phyloP scores from a whole-genome alignment of 495 filamentous ascomycete genomes.

The Penicillium bialowiezense region DNA sequence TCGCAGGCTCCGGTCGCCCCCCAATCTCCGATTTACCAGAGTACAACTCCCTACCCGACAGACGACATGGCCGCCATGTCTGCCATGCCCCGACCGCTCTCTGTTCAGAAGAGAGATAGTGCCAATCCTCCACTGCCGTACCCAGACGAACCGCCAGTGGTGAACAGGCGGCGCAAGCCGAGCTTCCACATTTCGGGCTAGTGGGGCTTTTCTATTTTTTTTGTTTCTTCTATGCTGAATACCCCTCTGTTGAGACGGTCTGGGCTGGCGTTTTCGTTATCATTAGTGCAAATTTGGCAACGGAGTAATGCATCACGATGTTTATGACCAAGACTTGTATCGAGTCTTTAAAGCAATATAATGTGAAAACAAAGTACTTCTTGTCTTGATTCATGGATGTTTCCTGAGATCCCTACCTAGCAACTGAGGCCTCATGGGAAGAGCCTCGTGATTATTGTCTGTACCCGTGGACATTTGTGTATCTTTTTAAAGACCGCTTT shows the following conservation, averaged over 20 bases:
- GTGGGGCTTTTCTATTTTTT: slow-evolving; percentile 8
- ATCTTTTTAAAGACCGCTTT: too few species aligned
- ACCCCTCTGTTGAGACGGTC: slow-evolving; percentile 25
- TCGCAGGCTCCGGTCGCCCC: too few species aligned
- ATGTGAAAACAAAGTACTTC: neutral
- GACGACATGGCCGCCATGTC: slow-evolving; percentile 33
- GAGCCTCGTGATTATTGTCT: too few species aligned
- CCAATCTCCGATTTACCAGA: too few species aligned
- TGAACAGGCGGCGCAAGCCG: slow-evolving; percentile 84
- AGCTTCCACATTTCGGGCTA: slow-evolving; percentile 62
- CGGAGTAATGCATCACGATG: slow-evolving; percentile 21
- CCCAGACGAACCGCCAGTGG: slow-evolving; percentile 74
- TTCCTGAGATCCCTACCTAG: too few species aligned
- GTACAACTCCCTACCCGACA: slow-evolving; percentile 49
- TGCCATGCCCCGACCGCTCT: slow-evolving; percentile 18
- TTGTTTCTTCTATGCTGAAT: slow-evolving; percentile 22
- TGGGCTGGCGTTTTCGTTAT: slow-evolving; percentile 13
- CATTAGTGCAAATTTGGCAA: neutral
- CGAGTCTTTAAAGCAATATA: slow-evolving; percentile 12
- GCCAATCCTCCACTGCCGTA: slow-evolving; percentile 61
- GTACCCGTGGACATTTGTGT: too few species aligned
- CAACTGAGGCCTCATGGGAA: too few species aligned
- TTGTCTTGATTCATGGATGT: too few species aligned
- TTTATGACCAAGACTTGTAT: slow-evolving; percentile 12
- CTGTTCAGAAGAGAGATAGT: too few species aligned